Percentiles rank a stretch among this genome's conserved stretches.
Evolutionary conservation across 306 rosid species (phyloP).

Genomic region (Lagenaria siceraria): DNA sequence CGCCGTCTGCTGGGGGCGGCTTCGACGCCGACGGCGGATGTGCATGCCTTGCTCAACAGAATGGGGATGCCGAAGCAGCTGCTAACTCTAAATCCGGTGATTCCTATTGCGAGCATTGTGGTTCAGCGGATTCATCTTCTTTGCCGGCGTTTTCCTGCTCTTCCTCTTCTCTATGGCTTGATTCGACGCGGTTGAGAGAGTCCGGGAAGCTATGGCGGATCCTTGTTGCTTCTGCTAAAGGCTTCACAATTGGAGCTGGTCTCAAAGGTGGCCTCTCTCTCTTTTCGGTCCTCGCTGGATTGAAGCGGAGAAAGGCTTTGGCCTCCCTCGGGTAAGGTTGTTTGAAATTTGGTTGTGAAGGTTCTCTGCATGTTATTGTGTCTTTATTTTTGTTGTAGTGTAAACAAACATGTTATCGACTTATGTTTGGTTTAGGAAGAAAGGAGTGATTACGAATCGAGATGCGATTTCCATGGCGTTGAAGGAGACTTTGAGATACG

Average conservation of each 20-base stretch:
- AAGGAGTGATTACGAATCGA: conserved; percentile 39
- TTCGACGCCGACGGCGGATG: conserved; percentile 15
- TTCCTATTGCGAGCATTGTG: conserved; percentile 21
- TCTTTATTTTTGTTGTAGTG: background rate
- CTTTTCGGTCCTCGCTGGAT: conserved; percentile 68
- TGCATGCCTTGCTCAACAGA: conserved; percentile 9
- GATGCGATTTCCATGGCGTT: conserved; percentile 54
- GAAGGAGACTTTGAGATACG: conserved; percentile 91
- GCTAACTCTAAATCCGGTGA: conserved; percentile 10
- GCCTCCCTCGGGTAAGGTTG: conserved; percentile 35
- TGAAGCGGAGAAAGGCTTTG: conserved; percentile 45
- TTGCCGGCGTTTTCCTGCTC: conserved; percentile 15
- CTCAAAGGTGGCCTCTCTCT: conserved; percentile 89
- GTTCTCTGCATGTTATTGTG: background rate
- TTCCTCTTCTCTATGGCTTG: conserved; percentile 11
- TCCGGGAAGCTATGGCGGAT: conserved; percentile 52
- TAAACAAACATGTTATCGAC: background rate
- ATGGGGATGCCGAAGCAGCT: conserved; percentile 7
- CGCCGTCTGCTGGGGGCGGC: conserved; percentile 22
- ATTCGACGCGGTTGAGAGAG: conserved; percentile 28
- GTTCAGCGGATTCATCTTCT: conserved; percentile 14
- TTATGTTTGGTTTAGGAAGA: conserved; percentile 28
- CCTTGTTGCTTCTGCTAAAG: conserved; percentile 61
- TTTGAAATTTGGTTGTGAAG: background rate
- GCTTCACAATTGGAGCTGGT: conserved; percentile 91